Evolutionary conservation across 805 yeast genomes (phyloP), one percentile per base, ranked within the genome.

Genomic region (Spathaspora passalidarum): DNA sequence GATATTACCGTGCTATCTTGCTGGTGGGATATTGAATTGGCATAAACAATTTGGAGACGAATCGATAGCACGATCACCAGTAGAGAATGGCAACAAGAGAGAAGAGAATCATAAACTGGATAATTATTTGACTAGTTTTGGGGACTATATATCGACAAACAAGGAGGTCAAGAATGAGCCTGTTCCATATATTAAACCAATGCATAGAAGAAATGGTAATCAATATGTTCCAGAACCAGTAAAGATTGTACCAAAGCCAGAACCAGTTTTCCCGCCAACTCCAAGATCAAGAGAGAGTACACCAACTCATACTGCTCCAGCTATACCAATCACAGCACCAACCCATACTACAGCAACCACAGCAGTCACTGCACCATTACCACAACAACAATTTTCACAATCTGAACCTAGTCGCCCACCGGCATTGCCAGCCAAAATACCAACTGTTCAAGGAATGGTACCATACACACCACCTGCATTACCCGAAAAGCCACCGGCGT

Each of bases 11-110:
- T 45, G 63, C 11, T 60, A 59, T 25, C 55, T 72, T 36, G 55
- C 63, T 6, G 77, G 76, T 0, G 77, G 77, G 0, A 61, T 72
- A 4, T 48, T 54, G 5, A 47, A 48, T 21, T 72, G 76, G 76
- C 59, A 54, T 48, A 50, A 56, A 10, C 21, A 45, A 8, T 65
- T 49, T 50, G 75, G 76, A 1, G 65, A 62, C 17, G 37, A 47
- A 1, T 56, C 56, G 13, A 51, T 60, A 5, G 38, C 49, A 14
- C 54, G 56, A 45, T 50, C 57, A 3, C 42, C 38, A 3, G 17
- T 14, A 6, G 29, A 14, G 4, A 38, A 23, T 14, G 29, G 19
- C 10, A 14, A 11, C 16, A 6, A 3, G 6, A 11, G n/a, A 16
- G 22, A 13, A 5, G n/a, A 39, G 8, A 25, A 17, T 11, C 18